These are phyloP conservation scores for Kluyveromyces nonfermentans DNA, from an alignment of 805 yeast genomes.

Conservation along the genomic window DNA sequence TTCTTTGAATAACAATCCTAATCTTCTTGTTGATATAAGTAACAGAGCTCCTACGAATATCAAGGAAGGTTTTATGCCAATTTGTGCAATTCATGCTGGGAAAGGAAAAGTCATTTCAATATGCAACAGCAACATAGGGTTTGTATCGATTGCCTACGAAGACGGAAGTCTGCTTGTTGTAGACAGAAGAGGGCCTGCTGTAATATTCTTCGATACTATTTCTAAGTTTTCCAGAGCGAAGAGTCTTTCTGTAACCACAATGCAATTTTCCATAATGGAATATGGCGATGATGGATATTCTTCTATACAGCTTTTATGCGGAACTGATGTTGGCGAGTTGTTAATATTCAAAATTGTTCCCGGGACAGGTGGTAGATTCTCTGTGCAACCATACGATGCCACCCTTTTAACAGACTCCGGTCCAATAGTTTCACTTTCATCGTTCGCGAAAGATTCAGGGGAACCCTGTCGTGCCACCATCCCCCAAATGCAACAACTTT, in stretches of 20 bases:
- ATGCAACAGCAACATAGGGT: conserved; percentile 67
- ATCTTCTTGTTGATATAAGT: conserved; percentile 37
- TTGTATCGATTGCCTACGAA: conserved; percentile 70
- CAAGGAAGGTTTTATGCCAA: conserved; percentile 56
- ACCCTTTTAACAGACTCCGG: conserved; percentile 40
- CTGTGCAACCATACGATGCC: conserved; percentile 41
- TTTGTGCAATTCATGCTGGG: conserved; percentile 35
- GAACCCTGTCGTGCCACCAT: conserved; percentile 55
- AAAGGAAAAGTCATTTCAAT: conserved; percentile 50
- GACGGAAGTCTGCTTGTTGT: conserved; percentile 67
- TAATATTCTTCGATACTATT: conserved; percentile 39
- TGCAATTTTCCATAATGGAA: conserved; percentile 69
- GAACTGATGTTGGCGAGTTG: conserved; percentile 69
- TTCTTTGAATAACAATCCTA: conserved; percentile 11
- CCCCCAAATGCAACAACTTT: conserved; percentile 45
- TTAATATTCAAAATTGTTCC: conserved; percentile 59
- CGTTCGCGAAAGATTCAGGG: conserved; percentile 53
- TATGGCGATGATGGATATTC: conserved; percentile 60
- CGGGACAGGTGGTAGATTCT: conserved; percentile 49
- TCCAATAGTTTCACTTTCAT: conserved; percentile 45
- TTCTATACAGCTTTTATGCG: conserved; percentile 63
- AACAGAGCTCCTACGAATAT: conserved; percentile 43
- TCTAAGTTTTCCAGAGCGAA: conserved; percentile 17
- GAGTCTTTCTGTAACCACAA: conserved; percentile 38
- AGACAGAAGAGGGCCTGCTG: conserved; percentile 74